phyloP scores from a whole-genome alignment of 495 filamentous ascomycete species.

The Delitschia confertaspora region DNA sequence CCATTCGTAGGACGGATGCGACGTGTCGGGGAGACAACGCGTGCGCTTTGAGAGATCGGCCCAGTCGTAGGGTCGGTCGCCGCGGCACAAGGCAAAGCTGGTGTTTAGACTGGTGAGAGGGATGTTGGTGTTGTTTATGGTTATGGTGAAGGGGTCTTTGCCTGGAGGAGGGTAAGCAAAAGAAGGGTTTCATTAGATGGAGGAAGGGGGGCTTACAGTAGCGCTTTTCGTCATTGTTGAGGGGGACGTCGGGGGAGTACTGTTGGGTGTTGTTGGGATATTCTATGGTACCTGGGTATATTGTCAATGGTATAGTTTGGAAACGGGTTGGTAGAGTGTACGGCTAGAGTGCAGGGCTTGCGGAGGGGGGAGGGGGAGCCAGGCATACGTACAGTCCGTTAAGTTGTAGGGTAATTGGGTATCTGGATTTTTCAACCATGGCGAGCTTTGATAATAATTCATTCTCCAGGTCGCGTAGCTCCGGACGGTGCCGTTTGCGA shows the following conservation, averaged over 20 bases:
- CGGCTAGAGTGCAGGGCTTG: too few relatives aligned
- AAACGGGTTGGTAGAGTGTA: neutral
- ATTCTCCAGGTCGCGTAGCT: too few relatives aligned
- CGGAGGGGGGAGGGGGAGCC: too few relatives aligned
- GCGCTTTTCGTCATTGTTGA: neutral
- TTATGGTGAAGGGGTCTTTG: neutral
- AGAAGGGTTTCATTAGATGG: neutral
- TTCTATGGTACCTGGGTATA: conserved; percentile 2
- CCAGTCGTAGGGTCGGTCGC: neutral
- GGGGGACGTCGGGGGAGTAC: neutral
- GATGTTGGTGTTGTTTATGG: neutral
- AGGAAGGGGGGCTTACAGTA: neutral
- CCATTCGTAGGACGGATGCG: conserved; percentile 13
- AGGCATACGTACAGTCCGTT: too few relatives aligned
- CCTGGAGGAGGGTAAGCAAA: neutral
- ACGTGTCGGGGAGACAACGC: conserved; percentile 15
- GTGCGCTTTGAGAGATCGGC: neutral
- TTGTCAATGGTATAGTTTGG: neutral
- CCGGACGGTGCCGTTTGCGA: too few relatives aligned
- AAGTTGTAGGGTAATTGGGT: too few relatives aligned
- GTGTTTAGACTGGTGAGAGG: neutral
- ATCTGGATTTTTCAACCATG: too few relatives aligned
- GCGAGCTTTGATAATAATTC: too few relatives aligned
- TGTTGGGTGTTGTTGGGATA: conserved; percentile 8
- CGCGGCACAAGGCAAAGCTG: neutral